These are phyloP conservation scores for Isatis lusitanica DNA, from an alignment of 441 rosid species.

Conservation along the genomic window DNA sequence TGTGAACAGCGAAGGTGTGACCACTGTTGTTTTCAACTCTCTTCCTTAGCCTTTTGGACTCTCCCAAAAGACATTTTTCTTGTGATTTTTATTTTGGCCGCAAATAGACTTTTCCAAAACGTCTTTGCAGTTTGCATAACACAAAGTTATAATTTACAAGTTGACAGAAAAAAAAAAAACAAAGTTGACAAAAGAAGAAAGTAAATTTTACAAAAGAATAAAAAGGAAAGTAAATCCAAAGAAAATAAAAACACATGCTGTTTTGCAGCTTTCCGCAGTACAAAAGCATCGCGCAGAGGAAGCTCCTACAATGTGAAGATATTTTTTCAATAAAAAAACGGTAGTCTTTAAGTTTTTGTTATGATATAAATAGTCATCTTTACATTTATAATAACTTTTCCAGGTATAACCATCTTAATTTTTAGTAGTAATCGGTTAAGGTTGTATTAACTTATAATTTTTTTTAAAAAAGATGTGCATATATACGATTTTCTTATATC, in stretches of 20 bases:
- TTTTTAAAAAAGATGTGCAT: not conserved
- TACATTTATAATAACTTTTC: not conserved
- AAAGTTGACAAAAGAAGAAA: not conserved
- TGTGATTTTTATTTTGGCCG: not conserved
- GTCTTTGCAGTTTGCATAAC: not conserved
- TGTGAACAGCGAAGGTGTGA: slow-evolving; percentile 2
- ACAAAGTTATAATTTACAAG: not conserved
- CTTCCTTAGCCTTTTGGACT: slow-evolving; percentile 4
- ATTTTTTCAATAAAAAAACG: not conserved
- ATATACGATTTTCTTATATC: not conserved
- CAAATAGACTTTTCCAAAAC: not conserved
- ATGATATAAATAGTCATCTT: not conserved
- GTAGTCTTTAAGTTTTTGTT: not conserved
- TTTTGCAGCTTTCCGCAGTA: slow-evolving; percentile 27
- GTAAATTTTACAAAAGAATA: not conserved
- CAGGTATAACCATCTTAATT: not conserved
- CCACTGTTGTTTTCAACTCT: not conserved
- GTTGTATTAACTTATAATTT: not conserved
- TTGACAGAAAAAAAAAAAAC: no score
- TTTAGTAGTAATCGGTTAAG: not conserved
- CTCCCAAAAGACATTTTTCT: slow-evolving; percentile 14
- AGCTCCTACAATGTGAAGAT: not conserved
- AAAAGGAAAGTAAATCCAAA: not conserved
- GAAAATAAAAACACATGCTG: slow-evolving; percentile 1
- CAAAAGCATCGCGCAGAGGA: slow-evolving; percentile 16